Base-by-base conservation (phyloP, 768 basidiomycete genomes). In the Cantharellus anzutake region DNA sequence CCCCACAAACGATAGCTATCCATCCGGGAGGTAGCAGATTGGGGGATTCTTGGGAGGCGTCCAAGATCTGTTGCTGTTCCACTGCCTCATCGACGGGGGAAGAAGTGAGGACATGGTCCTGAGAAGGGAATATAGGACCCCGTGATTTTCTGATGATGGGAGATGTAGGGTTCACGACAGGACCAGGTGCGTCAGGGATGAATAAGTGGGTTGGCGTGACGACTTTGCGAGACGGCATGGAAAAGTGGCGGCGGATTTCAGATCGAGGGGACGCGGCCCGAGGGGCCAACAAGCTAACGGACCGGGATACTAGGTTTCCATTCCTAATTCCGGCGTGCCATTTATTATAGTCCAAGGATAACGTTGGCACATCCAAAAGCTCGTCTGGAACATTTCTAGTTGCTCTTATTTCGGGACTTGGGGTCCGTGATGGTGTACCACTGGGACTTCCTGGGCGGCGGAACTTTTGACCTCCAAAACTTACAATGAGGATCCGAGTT, bases 1-100 rank as follows among this genome's bases (percentile, higher is more conserved):
- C 78, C 3, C 86, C 85, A 65, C 86, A 88, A 4, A 89, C 81
- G 56, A 87, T 73, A 2, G 85, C 84, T 60, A 88, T 84, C 86
- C 86, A 88, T 4, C 71, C 71, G 58, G 82, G 78, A 1, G 86
- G 86, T 2, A 89, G 71, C 41, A 88, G 69, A 29, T 71, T 68
- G 2, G 72, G 69, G 20, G 67, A 2, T 44, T 51, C 4, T 56
- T 59, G 50, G 16, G 34, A 20, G n/a, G 60, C 64, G 3, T 69
- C 72, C 40, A 1, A 37, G 38, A 57, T 5, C 42, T 57, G 56
- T 7, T 39, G 38, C 38, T 57, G 56, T 14, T 42, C 61, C 4
- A 38, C 5, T 3, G 16, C 37, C 11, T 62, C 56, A 37, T 16
- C 52, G 52, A 11, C 52, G 56, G 56, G 11, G 56, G 56, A 38